Percentiles rank a stretch among this genome's conserved stretches.
Conservation (phyloP, 139 green algal genomes). For the Volvox reticuliferus region DNA sequence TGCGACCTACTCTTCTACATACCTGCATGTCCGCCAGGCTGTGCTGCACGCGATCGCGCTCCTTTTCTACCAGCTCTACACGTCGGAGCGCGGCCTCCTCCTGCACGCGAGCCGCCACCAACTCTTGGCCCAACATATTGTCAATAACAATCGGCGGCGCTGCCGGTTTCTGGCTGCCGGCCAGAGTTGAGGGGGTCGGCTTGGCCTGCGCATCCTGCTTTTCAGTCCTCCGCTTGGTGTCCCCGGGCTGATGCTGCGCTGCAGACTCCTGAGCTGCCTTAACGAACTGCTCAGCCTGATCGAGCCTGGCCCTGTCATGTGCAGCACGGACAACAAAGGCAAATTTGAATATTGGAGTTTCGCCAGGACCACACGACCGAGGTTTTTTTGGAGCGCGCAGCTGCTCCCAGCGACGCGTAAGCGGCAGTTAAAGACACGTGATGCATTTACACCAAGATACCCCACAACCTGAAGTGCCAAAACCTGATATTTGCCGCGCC, state of each 20-base stretch:
- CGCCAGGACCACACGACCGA: no score
- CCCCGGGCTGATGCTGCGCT: neutral
- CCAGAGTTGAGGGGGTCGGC: neutral
- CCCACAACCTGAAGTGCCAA: no score
- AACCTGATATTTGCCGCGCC: no score
- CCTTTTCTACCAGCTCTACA: constrained; percentile 61
- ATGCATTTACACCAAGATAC: no score
- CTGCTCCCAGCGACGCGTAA: no score
- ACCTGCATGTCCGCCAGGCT: constrained; percentile 65
- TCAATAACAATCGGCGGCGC: neutral
- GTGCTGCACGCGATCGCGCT: constrained; percentile 53
- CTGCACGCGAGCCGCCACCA: constrained; percentile 61
- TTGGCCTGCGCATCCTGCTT: neutral
- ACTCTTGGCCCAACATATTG: constrained; percentile 57
- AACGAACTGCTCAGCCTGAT: constrained; percentile 45
- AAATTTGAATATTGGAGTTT: no score
- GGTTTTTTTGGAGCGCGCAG: no score
- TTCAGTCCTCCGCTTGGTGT: neutral
- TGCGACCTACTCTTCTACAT: neutral
- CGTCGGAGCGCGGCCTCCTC: constrained; percentile 54
- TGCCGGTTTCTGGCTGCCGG: neutral
- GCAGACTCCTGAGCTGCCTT: constrained; percentile 10
- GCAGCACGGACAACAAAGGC: neutral
- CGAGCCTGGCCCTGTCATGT: constrained; percentile 51
- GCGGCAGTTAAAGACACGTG: no score